Conservation (phyloP, 139 green algal species). For the Nannochloris sp. region DNA sequence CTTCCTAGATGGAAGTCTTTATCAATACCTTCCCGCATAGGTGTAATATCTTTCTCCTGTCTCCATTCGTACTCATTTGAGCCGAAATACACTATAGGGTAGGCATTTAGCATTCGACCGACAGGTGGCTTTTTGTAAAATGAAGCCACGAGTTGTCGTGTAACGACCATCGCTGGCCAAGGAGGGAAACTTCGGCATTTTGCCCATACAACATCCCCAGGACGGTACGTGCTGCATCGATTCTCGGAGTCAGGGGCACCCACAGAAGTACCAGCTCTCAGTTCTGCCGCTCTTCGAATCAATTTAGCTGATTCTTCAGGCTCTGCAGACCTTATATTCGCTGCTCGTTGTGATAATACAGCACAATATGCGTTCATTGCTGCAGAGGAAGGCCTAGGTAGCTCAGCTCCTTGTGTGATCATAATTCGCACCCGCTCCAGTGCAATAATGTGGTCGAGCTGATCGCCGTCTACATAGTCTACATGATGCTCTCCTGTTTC, state of each 20-base stretch:
- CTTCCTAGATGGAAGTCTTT: neutral
- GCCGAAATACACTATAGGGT: conserved; percentile 29
- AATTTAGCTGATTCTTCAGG: too few species aligned
- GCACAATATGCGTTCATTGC: too few species aligned
- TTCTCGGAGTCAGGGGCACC: too few species aligned
- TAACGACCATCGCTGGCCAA: conserved; percentile 59
- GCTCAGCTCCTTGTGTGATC: too few species aligned
- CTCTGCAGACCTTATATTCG: too few species aligned
- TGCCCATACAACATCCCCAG: conserved; percentile 55
- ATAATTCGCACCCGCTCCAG: neutral
- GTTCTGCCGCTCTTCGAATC: too few species aligned
- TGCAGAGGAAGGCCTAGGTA: too few species aligned
- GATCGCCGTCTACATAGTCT: neutral
- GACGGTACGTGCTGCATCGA: too few species aligned
- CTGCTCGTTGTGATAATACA: too few species aligned
- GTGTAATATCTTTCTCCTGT: neutral
- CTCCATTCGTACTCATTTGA: conserved; percentile 18
- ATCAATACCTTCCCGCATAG: conserved; percentile 17
- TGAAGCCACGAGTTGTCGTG: conserved; percentile 10
- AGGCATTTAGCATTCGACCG: neutral
- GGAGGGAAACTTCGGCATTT: conserved; percentile 22
- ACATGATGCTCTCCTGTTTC: conserved; percentile 36
- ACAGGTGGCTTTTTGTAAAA: too few species aligned
- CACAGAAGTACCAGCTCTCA: too few species aligned
- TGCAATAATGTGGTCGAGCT: too few species aligned